These are phyloP conservation scores for Botrytis tulipae DNA, from an alignment of 2,329 filamentous ascomycete genomes.

Conservation along the genomic window DNA sequence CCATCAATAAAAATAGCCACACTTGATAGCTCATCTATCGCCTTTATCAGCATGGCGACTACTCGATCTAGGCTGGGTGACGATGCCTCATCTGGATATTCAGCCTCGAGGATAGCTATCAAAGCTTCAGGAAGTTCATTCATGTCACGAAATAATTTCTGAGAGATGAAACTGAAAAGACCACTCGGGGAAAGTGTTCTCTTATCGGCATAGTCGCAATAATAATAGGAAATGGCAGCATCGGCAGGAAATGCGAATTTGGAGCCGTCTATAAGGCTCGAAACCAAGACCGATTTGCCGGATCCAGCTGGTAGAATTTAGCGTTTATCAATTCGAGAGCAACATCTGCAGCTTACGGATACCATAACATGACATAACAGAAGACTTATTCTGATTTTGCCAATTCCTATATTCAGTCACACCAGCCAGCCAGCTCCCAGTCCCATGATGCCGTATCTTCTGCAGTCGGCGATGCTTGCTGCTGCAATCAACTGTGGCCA, in stretches of 20 bases:
- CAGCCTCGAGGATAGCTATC: background rate
- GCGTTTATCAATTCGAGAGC: background rate
- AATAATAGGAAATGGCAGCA: constrained; percentile 9
- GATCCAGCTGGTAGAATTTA: background rate
- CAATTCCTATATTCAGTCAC: background rate
- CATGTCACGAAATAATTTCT: background rate
- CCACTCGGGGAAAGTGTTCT: constrained; percentile 14
- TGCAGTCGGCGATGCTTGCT: background rate
- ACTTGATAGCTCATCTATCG: background rate
- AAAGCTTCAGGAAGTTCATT: background rate
- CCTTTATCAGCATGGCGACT: background rate
- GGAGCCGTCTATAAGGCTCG: background rate
- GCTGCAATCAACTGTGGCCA: background rate
- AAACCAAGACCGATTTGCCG: constrained; percentile 6
- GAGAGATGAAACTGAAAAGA: background rate
- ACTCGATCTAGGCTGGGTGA: background rate
- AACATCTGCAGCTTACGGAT: background rate
- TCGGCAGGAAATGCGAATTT: background rate
- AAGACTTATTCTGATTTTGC: background rate
- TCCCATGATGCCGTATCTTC: background rate
- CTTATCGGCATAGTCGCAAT: constrained; percentile 25
- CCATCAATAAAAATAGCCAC: background rate
- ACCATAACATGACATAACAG: background rate
- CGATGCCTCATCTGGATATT: background rate
- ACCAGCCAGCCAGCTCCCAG: background rate